These are phyloP conservation scores for Flaveria brownii DNA, from an alignment of 129 eudicot genomes.

Conservation along the genomic window DNA sequence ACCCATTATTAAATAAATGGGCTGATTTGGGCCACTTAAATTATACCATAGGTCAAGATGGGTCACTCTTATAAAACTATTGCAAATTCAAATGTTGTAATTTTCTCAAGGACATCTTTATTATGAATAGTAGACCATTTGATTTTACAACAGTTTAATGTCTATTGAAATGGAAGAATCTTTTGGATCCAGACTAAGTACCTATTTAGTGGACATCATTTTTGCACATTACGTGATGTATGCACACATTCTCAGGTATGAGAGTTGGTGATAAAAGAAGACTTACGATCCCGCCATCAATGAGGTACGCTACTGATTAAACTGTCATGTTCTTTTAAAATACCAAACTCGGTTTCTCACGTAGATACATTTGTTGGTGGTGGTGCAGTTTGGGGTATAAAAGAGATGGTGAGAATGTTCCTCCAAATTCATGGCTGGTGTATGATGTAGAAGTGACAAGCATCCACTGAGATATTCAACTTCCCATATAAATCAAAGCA, in stretches of 20 bases:
- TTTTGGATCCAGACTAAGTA: neutral
- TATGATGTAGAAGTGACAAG: conserved; percentile 73
- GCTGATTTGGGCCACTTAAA: too few relatives aligned
- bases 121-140: too few relatives aligned
- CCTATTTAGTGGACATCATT: too few relatives aligned
- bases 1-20: too few relatives aligned
- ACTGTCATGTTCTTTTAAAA: neutral
- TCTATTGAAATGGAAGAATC: too few relatives aligned
- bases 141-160: too few relatives aligned
- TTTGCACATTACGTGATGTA: too few relatives aligned
- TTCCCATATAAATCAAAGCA: conserved; percentile 3
- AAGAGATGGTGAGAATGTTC: conserved; percentile 65
- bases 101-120: too few relatives aligned
- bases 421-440: conserved; percentile 83
- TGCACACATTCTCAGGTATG: conserved; percentile 58
- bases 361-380: conserved; percentile 4
- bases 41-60: too few relatives aligned
- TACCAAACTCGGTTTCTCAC: neutral
- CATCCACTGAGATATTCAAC: conserved; percentile 39
- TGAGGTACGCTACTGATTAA: conserved; percentile 52
- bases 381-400: conserved; percentile 52
- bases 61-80: too few relatives aligned
- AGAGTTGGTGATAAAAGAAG: conserved; percentile 80
- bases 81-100: too few relatives aligned
- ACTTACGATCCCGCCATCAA: conserved; percentile 75